These are phyloP conservation scores for Serendipita sp. DNA, from an alignment of 1,284 basidiomycete species.

Conservation along the genomic window DNA sequence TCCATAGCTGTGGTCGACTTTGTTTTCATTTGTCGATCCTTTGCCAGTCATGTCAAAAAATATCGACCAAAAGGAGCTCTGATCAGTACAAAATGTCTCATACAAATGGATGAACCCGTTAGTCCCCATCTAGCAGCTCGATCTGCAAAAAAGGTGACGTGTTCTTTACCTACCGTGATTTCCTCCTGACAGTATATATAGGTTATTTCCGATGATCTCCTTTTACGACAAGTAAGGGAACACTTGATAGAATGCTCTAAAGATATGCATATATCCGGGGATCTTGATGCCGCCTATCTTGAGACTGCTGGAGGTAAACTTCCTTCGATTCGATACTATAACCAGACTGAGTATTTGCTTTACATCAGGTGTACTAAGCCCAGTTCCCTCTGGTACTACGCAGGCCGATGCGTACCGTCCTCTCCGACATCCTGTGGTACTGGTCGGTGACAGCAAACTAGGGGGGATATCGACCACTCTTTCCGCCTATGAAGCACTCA, in stretches of 20 bases:
- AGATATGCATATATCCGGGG: slow-evolving; percentile 11
- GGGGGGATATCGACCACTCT: slow-evolving; percentile 94
- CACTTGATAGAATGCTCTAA: slow-evolving; percentile 11
- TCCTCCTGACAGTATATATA: background rate
- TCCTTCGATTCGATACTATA: slow-evolving; percentile 8
- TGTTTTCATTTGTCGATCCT: slow-evolving; percentile 10
- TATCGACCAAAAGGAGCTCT: slow-evolving; percentile 33
- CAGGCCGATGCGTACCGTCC: slow-evolving; percentile 78
- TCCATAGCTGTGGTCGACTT: slow-evolving; percentile 5
- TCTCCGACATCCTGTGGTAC: slow-evolving; percentile 72
- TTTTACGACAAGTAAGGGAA: background rate
- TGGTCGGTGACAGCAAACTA: slow-evolving; percentile 78
- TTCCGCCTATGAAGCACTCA: slow-evolving; percentile 81
- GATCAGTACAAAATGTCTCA: slow-evolving; percentile 63
- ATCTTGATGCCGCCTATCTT: slow-evolving; percentile 58
- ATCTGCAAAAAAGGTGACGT: slow-evolving; percentile 21
- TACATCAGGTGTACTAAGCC: slow-evolving; percentile 76
- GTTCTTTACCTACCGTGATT: slow-evolving; percentile 15
- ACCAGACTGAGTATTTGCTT: background rate
- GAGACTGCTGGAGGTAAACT: slow-evolving; percentile 87
- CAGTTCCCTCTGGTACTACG: slow-evolving; percentile 71
- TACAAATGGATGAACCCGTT: slow-evolving; percentile 76
- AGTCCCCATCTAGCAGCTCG: slow-evolving; percentile 81
- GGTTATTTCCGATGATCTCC: background rate
- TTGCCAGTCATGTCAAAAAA: slow-evolving; percentile 45